phyloP scores from a whole-genome alignment of 352 stramenopile genomes.

The Globisporangium paddicum region DNA sequence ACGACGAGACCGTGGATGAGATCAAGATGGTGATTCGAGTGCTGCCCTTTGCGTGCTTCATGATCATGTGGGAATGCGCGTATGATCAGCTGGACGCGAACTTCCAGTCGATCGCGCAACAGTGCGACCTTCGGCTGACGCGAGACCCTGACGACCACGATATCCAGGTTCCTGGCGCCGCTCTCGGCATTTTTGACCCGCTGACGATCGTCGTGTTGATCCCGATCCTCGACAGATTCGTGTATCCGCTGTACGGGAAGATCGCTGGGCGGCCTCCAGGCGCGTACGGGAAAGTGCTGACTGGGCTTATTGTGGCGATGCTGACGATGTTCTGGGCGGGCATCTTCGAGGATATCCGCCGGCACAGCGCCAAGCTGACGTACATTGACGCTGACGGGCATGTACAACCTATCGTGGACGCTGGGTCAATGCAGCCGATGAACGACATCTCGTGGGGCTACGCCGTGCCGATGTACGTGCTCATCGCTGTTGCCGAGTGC shows the following conservation, averaged over 20 bases:
- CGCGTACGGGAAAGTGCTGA: constrained; percentile 77
- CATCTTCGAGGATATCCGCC: constrained; percentile 73
- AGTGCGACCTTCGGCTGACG: constrained; percentile 57
- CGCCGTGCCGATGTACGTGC: constrained; percentile 77
- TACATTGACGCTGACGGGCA: constrained; percentile 24
- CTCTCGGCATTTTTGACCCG: constrained; percentile 81
- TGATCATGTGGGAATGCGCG: constrained; percentile 87
- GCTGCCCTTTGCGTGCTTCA: constrained; percentile 84
- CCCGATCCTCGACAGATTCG: constrained; percentile 58
- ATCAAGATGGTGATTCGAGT: constrained; percentile 85
- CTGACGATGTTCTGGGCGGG: constrained; percentile 84
- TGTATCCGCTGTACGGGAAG: constrained; percentile 67
- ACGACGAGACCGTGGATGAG: constrained; percentile 80
- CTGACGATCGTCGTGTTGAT: constrained; percentile 63
- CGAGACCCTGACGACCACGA: constrained; percentile 33
- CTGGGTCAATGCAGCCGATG: constrained; percentile 68
- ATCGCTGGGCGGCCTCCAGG: constrained; percentile 53
- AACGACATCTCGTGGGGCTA: constrained; percentile 81
- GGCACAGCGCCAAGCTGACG: constrained; percentile 37
- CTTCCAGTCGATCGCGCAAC: constrained; percentile 85
- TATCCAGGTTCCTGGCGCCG: constrained; percentile 66
- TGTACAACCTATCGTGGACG: constrained; percentile 9
- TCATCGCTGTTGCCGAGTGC: constrained; percentile 76
- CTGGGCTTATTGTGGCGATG: constrained; percentile 66
- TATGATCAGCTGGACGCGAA: constrained; percentile 87